phyloP scores from a whole-genome alignment of 2,329 filamentous ascomycete genomes.

The Thielaviopsis populi region DNA sequence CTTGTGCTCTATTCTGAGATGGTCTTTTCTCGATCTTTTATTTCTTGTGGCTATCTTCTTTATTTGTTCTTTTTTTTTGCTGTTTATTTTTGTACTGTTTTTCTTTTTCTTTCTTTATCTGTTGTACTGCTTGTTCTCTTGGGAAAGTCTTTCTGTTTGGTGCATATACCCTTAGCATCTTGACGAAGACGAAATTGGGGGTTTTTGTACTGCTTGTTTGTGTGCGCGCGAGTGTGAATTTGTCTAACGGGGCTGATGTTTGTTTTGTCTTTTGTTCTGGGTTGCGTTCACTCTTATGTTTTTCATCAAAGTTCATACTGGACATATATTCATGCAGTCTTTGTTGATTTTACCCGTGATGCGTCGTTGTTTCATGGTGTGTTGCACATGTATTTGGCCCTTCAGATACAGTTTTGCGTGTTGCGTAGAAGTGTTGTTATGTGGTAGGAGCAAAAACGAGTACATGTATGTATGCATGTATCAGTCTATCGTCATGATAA shows the following conservation, averaged over 20 bases:
- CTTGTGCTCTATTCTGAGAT: background rate
- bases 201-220: background rate
- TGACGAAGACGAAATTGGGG: background rate
- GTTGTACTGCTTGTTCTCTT: slow-evolving; percentile 4
- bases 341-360: background rate
- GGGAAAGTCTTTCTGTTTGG: background rate
- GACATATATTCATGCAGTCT: background rate
- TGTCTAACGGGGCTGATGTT: background rate
- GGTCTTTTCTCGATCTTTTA: background rate
- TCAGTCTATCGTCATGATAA: background rate
- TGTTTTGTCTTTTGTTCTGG: background rate
- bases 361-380: background rate
- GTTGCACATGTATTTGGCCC: background rate
- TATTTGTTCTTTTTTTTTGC: background rate
- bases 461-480: background rate
- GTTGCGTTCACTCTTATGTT: background rate
- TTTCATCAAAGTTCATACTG: background rate
- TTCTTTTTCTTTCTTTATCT: background rate
- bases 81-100: background rate
- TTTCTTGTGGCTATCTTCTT: background rate
- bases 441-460: background rate
- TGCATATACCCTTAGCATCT: slow-evolving; percentile 3
- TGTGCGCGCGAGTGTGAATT: background rate
- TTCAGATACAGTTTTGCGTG: background rate
- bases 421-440: background rate